A percentile compares a stretch with the other conserved stretches of the same genome.
Conservation (phyloP, 495 filamentous ascomycete species). For the Aspergillus funiculosus region DNA sequence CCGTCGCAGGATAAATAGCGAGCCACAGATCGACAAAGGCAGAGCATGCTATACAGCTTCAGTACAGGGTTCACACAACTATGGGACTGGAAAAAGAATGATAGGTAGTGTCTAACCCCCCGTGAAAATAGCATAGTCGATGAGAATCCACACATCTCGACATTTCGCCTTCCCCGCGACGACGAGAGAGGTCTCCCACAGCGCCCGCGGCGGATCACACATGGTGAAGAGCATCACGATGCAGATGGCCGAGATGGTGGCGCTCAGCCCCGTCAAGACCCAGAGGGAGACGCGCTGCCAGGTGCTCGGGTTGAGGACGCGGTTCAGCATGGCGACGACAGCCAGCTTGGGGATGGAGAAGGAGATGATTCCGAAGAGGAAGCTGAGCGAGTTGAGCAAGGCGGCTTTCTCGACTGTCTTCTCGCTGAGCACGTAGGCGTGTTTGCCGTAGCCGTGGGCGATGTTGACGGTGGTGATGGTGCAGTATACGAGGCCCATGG, state of each 20-base stretch:
- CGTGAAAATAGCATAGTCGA: constrained; percentile 36
- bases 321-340: constrained; percentile 23
- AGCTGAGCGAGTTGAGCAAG: constrained; percentile 22
- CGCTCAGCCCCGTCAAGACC: constrained; percentile 13
- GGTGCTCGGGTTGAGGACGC: constrained; percentile 23
- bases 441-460: constrained; percentile 26
- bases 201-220: constrained; percentile 25
- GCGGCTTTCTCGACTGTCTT: constrained; percentile 16
- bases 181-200: constrained; percentile 25
- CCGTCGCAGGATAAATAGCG: constrained; percentile 28
- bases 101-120: constrained; percentile 23
- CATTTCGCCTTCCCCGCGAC: constrained; percentile 24
- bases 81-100: not conserved
- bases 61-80: not conserved
- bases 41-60: constrained; percentile 25
- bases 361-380: constrained; percentile 26
- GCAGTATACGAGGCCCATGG: constrained; percentile 21
- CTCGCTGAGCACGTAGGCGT: constrained; percentile 14
- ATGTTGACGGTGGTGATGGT: constrained; percentile 21
- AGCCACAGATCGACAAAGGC: constrained; percentile 34
- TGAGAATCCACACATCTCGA: constrained; percentile 26
- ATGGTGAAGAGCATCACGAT: constrained; percentile 28
- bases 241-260: constrained; percentile 19
- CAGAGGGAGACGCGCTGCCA: constrained; percentile 17
- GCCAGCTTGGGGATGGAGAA: constrained; percentile 28